These are phyloP conservation scores for Emericellopsis atlantica DNA, from an alignment of 2,329 filamentous ascomycete species.

Conservation along the genomic window DNA sequence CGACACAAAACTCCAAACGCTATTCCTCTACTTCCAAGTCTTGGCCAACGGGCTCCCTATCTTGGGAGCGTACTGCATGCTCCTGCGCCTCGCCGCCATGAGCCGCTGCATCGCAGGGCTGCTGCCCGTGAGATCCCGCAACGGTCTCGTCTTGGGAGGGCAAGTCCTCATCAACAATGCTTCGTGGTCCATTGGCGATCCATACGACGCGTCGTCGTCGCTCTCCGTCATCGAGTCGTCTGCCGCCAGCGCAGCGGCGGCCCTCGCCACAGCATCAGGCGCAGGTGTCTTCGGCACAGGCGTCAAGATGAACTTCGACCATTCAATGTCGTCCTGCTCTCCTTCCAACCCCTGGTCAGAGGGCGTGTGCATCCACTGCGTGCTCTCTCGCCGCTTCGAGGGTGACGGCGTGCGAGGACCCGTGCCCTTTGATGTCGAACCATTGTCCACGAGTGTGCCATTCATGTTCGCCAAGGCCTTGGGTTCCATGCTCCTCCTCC, in stretches of 20 bases:
- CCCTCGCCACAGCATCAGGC: slow-evolving; percentile 39
- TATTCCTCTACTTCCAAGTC: slow-evolving; percentile 27
- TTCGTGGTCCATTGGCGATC: slow-evolving; percentile 17
- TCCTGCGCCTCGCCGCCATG: slow-evolving; percentile 64
- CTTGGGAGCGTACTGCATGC: slow-evolving; percentile 64
- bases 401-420: slow-evolving; percentile 27
- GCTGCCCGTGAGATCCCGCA: slow-evolving; percentile 5
- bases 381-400: slow-evolving; percentile 40
- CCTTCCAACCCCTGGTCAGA: slow-evolving; percentile 25
- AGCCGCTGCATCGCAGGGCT: slow-evolving; percentile 46
- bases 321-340: slow-evolving; percentile 24
- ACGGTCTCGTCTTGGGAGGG: slow-evolving; percentile 30
- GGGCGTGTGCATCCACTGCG: slow-evolving; percentile 41
- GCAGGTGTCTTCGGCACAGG: slow-evolving; percentile 47
- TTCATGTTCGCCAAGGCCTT: slow-evolving; percentile 57
- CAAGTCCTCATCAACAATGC: slow-evolving; percentile 38
- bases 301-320: slow-evolving; percentile 32
- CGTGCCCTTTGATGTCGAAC: slow-evolving; percentile 19
- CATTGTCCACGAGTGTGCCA: slow-evolving; percentile 41
- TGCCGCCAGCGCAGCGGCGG: slow-evolving; percentile 32
- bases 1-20: too few species aligned
- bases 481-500: slow-evolving; percentile 74
- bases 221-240: slow-evolving; percentile 21
- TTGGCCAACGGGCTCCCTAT: slow-evolving; percentile 58
- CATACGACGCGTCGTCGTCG: slow-evolving; percentile 15